These are phyloP conservation scores for Calonectria pseudoreteaudii DNA, from an alignment of 2,329 filamentous ascomycete species.

Conservation along the genomic window DNA sequence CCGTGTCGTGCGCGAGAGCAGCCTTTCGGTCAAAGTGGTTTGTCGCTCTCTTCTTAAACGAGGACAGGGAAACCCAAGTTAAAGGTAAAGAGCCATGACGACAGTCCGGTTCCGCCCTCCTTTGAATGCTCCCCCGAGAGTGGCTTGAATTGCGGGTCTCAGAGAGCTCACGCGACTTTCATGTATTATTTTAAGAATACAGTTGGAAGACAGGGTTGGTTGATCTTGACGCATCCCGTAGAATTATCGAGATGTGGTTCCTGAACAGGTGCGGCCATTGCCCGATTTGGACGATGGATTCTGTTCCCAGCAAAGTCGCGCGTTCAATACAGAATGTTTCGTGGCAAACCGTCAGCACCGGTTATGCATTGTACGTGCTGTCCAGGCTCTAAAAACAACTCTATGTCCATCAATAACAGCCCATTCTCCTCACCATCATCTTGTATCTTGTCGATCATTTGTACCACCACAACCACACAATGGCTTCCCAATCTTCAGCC, in stretches of 20 bases:
- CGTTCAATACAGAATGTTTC: background rate
- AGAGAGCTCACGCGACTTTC: background rate
- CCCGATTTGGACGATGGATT: background rate
- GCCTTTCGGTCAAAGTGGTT: too few relatives aligned
- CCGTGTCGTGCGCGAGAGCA: too few relatives aligned
- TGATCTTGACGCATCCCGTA: background rate
- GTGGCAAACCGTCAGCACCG: background rate
- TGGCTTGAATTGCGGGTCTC: background rate
- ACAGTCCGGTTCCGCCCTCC: too few relatives aligned
- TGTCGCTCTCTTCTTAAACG: too few relatives aligned
- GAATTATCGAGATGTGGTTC: background rate
- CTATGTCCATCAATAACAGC: background rate
- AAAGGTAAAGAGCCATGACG: too few relatives aligned
- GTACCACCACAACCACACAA: slow-evolving; percentile 8
- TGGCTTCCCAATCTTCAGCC: slow-evolving; percentile 21
- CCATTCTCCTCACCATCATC: background rate
- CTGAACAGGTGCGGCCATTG: background rate
- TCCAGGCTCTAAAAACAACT: background rate
- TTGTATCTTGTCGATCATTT: background rate
- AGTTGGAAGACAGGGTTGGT: background rate
- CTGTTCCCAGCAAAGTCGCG: background rate
- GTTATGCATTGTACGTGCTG: background rate
- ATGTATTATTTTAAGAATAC: background rate
- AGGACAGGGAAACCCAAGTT: too few relatives aligned
- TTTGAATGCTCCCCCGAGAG: background rate